Evolutionary conservation across 2,329 filamentous ascomycete genomes (phyloP), one percentile per base, ranked within the genome.

Genomic region (Scleromitrula shiraiana): DNA sequence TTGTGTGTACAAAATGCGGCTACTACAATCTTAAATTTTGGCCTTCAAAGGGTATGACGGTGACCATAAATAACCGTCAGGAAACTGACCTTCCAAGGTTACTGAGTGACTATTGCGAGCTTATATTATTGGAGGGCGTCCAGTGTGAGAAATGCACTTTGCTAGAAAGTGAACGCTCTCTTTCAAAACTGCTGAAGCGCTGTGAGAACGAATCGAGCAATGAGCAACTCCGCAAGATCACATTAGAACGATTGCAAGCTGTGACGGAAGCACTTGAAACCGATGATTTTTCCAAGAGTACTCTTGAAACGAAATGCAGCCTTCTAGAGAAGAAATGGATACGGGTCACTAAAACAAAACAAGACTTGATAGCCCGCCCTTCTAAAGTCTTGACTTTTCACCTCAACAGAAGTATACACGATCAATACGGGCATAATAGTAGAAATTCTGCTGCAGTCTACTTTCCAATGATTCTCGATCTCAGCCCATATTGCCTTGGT

Each of bases 131-230:
- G 49, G 82, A 88, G 56, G 88, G 88, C 0, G 90, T 97, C 2
- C 85, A 96, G 61, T 98, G 93, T 65, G 78, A 83, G 14, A 94
- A 91, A 59, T 98, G 93, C 66, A 95, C 91, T 0, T 74, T 96
- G 1, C 66, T 90, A 7, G 76, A 76, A 47, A 68, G 70, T 15
- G 70, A 73, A 49, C 63, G 64, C 7, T 63, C 78, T 1, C 63
- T 83, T 40, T 67, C 65, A 1, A 69, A 67, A 7, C 60, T 83
- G 1, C 57, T 76, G 2, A 65, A 71, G 17, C 67, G 65, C 50
- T 62, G 67, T 35, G 64, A 64, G 27, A 62, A 65, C 1, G 57
- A 58, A 14, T 27, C 56, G 7, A 50, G 55, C 17, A 42, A 53
- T n/a, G 53, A 35, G 9, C 30, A n/a, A 10, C 23, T 53, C 22